These are phyloP conservation scores for Platismatia glauca DNA, from an alignment of 495 filamentous ascomycete species.

Conservation along the genomic window DNA sequence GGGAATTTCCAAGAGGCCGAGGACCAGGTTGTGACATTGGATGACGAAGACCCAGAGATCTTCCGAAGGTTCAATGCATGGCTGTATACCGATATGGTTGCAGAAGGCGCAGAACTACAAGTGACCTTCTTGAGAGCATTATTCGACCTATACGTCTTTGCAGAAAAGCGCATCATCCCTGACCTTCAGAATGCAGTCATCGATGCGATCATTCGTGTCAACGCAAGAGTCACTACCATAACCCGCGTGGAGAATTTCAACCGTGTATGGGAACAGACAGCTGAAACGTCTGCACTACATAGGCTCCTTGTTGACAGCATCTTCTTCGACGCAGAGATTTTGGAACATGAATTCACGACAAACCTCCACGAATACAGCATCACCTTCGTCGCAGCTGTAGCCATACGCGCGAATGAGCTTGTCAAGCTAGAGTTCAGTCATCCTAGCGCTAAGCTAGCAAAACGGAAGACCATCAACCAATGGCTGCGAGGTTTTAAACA, in stretches of 20 bases:
- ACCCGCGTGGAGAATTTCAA: background rate
- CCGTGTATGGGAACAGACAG: background rate
- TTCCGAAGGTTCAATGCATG: background rate
- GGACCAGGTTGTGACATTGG: background rate
- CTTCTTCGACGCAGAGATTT: background rate
- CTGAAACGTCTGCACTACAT: background rate
- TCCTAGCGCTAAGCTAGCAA: background rate
- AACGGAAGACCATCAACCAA: background rate
- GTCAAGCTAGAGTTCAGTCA: background rate
- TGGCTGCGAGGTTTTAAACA: background rate
- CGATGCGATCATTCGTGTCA: background rate
- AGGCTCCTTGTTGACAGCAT: background rate
- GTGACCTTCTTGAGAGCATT: too few relatives aligned
- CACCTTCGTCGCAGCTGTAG: background rate
- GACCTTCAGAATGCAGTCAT: background rate
- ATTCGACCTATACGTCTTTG: too few relatives aligned
- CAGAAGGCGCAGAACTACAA: too few relatives aligned
- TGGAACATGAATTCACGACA: background rate
- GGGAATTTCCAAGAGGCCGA: background rate
- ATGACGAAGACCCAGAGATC: background rate
- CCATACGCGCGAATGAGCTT: background rate
- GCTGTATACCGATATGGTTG: background rate
- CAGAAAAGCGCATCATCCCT: background rate
- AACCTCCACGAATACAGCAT: background rate
- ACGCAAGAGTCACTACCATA: background rate